phyloP scores from a whole-genome alignment of 345 rosid genomes.

The Citrus cavaleriei region DNA sequence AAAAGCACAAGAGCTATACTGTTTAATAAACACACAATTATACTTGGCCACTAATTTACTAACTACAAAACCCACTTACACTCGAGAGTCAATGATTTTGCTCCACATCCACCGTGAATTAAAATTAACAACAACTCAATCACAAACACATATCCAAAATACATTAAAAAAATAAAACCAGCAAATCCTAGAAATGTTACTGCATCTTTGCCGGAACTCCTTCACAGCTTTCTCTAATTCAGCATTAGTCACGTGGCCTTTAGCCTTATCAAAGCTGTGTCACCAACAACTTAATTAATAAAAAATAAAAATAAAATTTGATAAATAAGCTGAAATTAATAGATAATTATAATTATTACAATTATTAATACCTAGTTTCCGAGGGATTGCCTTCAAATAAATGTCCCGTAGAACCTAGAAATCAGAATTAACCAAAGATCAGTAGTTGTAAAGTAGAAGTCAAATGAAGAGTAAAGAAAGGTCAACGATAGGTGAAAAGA shows the following conservation, averaged over 20 bases:
- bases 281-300: conserved; percentile 3
- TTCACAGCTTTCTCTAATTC: conserved; percentile 82
- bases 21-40: not conserved
- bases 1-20: not conserved
- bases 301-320: not conserved
- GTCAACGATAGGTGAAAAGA: not conserved
- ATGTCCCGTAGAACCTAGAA: conserved; percentile 23
- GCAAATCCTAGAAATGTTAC: conserved; percentile 75
- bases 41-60: not conserved
- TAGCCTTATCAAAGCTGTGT: conserved; percentile 45
- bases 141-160: not conserved
- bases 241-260: conserved; percentile 71
- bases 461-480: not conserved
- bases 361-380: conserved; percentile 37
- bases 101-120: not conserved
- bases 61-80: not conserved
- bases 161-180: conserved; percentile 43
- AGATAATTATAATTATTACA: not conserved
- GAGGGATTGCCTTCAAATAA: conserved; percentile 35
- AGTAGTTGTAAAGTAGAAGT: not conserved
- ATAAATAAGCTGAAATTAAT: not conserved
- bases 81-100: not conserved
- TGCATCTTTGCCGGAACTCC: conserved; percentile 63
- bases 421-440: not conserved
- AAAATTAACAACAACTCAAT: not conserved